Base-by-base conservation (phyloP, 495 filamentous ascomycete species). In the Darksidea phi region DNA sequence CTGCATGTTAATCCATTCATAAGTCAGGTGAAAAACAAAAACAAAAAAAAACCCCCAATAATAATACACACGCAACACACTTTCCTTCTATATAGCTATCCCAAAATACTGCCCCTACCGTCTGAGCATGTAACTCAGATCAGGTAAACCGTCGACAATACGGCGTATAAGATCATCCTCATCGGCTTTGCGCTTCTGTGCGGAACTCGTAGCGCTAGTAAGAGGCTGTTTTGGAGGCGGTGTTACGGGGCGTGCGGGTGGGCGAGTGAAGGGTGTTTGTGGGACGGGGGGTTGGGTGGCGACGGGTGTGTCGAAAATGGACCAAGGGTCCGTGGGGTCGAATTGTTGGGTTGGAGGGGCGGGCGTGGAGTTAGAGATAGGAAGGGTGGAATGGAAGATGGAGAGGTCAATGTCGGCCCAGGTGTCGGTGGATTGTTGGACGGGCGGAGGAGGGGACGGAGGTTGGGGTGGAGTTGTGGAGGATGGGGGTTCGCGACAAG, bases 51-150 rank as follows among this genome's bases (percentile, higher is more conserved):
- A 32, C 3, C 28, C 4, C 28, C 28, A 32, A 10, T 4, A 32
- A 3, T 3, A 32, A 32, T 32, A 10, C 28, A 32, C 3, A 32
- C 10, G 28, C 28, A 32, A 32, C 28, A 32, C 28, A 3, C 10
- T 32, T 4, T 43, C 15, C 15, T 43, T 13, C 13, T 6, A 4
- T 13, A 43, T 20, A 43, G 45, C 11, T n/a, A n/a, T n/a, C n/a
- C n/a, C n/a, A n/a, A n/a, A n/a, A n/a, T n/a, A n/a, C n/a, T n/a
- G n/a, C n/a, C n/a, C 3, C 26, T 41, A 60, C 8, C 48, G 47
- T n/a, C 47, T 26, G 7, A 76, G 66, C 73, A 76, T 76, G 67
- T 75, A 76, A 25, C 67, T 53, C 53, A 74, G 47, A 69, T 76
- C 72, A 8, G 74, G 74, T 24, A 76, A 54, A 18, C 71, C 71